These are phyloP conservation scores for Juncus effusus DNA, from an alignment of 176 grass and related monocot species.

Conservation along the genomic window DNA sequence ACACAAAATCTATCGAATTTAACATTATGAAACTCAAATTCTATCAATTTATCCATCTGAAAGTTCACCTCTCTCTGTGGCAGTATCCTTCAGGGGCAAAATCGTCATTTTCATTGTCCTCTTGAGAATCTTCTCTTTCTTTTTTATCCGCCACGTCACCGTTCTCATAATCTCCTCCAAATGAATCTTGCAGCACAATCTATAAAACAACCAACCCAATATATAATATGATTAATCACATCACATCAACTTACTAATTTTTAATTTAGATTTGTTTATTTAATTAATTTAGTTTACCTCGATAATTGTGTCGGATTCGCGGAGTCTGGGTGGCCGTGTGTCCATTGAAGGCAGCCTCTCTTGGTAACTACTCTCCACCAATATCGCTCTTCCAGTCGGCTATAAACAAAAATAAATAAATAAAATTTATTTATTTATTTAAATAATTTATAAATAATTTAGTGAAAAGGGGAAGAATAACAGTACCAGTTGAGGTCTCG, in stretches of 20 bases:
- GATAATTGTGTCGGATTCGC: slow-evolving; percentile 93
- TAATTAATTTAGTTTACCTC: slow-evolving; percentile 54
- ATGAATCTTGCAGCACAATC: slow-evolving; percentile 59
- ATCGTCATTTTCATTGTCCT: slow-evolving; percentile 34
- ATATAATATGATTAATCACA: slow-evolving; percentile 6
- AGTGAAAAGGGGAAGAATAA: not conserved
- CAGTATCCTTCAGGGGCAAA: slow-evolving; percentile 24
- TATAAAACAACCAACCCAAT: slow-evolving; percentile 23
- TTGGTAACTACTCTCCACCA: slow-evolving; percentile 68
- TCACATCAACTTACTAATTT: no score
- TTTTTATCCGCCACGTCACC: slow-evolving; percentile 40
- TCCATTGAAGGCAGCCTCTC: slow-evolving; percentile 89
- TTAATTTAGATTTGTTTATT: no score
- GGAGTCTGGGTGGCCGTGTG: slow-evolving; percentile 58
- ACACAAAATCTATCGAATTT: no score
- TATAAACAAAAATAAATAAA: not conserved
- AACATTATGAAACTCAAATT: no score
- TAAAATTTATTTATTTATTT: not conserved
- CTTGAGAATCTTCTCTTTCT: slow-evolving; percentile 55
- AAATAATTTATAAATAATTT: slow-evolving; percentile 14
- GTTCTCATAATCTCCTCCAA: slow-evolving; percentile 42
- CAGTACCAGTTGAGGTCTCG: slow-evolving; percentile 22
- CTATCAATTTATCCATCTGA: no score
- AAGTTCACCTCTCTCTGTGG: slow-evolving; percentile 47
- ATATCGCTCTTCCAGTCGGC: slow-evolving; percentile 95